Base-by-base conservation (phyloP, 1,284 basidiomycete genomes). In the Rhodotorula sp. region DNA sequence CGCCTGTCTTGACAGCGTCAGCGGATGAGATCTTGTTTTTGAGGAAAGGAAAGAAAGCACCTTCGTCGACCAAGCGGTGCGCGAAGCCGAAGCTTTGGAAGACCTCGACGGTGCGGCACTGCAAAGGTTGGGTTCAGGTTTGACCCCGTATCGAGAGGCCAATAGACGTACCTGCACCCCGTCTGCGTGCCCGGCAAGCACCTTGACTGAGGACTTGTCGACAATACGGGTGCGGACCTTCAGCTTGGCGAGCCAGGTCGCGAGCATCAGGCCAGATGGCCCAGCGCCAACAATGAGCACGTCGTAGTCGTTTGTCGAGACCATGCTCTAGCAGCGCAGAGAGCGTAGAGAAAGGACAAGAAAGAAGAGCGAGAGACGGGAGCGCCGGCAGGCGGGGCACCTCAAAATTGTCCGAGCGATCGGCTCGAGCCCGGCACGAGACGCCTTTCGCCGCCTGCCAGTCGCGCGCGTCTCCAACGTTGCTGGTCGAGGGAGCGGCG, bases 41-140 rank as follows among this genome's bases (percentile, higher is more conserved):
- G 12, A 25, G 1, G 42, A 7, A 57, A 13, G 53, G 12, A 7
- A 25, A 42, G 45, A 12, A 58, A 16, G 58, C 58, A 9, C 86
- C 89, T 77, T 90, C 86, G 48, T 82, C 84, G 55, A 90, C 74
- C 17, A 91, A 79, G 3, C 86, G 84, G 41, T 90, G 87, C 1
- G 85, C 88, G 10, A 76, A 70, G 2, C 90, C 90, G 81, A 91
- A 90, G 75, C 89, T 90, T 87, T 91, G 73, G 58, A 79, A 79
- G 42, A 80, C 78, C 68, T 80, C 79, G 66, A 78, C 77, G 4
- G 79, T 80, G 13, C 79, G 74, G 71, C 75, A 78, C 77, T 77
- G 62, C 46, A 10, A n/a, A 42, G 45, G 42, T 14, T 53, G 34
- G 17, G 13, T 12, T n/a, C 14, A 9, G 46, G 23, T 23, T 10